phyloP scores from a whole-genome alignment of 257 asterid genomes.

The Osmanthus fragrans region DNA sequence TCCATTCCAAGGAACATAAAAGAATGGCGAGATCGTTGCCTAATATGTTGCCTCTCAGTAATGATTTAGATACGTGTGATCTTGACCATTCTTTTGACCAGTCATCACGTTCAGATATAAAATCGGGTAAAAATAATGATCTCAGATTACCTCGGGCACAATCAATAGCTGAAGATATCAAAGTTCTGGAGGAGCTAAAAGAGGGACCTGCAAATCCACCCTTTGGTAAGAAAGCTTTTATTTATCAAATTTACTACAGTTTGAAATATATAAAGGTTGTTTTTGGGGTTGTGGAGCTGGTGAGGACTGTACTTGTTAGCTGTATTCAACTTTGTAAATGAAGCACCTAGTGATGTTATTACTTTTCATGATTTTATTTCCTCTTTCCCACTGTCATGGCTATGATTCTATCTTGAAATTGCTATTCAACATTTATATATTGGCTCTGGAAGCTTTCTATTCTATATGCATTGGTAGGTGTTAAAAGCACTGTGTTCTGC shows the following conservation, averaged over 20 bases:
- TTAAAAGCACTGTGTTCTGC: conserved; percentile 7
- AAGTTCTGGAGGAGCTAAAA: conserved; percentile 30
- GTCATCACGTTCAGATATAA: conserved; percentile 14
- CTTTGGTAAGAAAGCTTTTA: conserved; percentile 46
- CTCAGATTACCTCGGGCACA: conserved; percentile 28
- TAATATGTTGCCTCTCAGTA: conserved; percentile 34
- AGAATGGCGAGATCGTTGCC: conserved; percentile 73
- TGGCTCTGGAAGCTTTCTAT: conserved; percentile 5
- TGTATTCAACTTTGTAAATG: not conserved
- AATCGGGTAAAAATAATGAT: conserved; percentile 16
- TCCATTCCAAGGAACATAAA: conserved; percentile 32
- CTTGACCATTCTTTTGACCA: conserved; percentile 13
- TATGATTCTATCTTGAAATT: not conserved
- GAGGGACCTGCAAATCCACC: conserved; percentile 33
- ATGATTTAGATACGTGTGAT: conserved; percentile 30
- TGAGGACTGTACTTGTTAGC: conserved; percentile 3
- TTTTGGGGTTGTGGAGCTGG: conserved; percentile 12
- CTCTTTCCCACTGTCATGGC: not conserved
- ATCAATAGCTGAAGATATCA: conserved; percentile 28
- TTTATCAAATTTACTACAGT: not conserved
- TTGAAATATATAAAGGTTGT: not conserved
- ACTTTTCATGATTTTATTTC: conserved; percentile 2
- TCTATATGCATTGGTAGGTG: not conserved
- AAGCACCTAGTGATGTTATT: not conserved
- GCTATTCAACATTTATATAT: not conserved